A percentile compares a stretch with the other conserved stretches of the same genome.
Conservation (phyloP, 805 yeast species). For the Monosporozyma unispora region DNA sequence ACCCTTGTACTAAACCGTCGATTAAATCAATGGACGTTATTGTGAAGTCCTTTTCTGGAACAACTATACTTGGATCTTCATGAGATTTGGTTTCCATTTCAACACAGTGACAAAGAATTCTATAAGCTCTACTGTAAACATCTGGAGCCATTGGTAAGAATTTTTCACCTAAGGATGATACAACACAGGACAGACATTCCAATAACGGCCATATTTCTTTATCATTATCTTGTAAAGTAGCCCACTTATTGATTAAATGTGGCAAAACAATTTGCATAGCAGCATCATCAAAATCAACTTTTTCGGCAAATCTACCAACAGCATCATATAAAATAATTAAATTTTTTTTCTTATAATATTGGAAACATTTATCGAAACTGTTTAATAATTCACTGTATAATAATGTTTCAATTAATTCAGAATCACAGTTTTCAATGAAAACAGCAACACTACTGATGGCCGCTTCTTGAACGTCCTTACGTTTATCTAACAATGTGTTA, state of each 20-base stretch:
- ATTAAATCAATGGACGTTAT: conserved; percentile 83
- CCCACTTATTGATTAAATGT: conserved; percentile 79
- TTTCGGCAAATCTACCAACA: conserved; percentile 79
- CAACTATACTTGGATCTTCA: conserved; percentile 55
- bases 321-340: conserved; percentile 80
- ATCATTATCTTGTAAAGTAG: conserved; percentile 62
- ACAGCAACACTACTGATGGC: conserved; percentile 83
- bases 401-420: conserved; percentile 50
- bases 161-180: conserved; percentile 73
- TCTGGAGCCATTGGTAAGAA: conserved; percentile 87
- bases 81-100: conserved; percentile 55
- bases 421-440: conserved; percentile 69
- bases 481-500: conserved; percentile 65
- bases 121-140: conserved; percentile 69
- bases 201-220: conserved; percentile 82
- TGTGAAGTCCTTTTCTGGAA: conserved; percentile 84
- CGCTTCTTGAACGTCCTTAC: conserved; percentile 91
- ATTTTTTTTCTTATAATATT: conserved; percentile 71
- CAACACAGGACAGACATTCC: conserved; percentile 87
- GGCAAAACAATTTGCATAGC: conserved; percentile 62
- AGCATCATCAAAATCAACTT: conserved; percentile 47
- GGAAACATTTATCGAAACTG: conserved; percentile 67
- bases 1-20: conserved; percentile 89
- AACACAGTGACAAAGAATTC: conserved; percentile 60
- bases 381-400: conserved; percentile 53